Conservation (phyloP, 352 stramenopile species). For the Globisporangium cystogenes region DNA sequence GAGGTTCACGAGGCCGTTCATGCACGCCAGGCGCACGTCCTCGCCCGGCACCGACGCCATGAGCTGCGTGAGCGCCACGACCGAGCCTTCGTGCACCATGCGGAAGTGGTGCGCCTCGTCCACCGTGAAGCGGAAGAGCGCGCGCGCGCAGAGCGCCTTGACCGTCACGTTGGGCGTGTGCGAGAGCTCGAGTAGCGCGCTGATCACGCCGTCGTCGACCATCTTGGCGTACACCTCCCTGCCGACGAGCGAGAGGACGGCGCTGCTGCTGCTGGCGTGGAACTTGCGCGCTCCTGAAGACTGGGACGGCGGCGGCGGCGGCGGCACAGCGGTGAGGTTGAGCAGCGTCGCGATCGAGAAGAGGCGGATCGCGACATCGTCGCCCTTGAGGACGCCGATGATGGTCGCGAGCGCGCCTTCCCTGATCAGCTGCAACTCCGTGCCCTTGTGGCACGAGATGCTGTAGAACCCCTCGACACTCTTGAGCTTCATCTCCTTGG, state of each 20-base stretch:
- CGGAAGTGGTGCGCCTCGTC: constrained; percentile 73
- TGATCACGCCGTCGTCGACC: constrained; percentile 66
- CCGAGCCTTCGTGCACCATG: constrained; percentile 73
- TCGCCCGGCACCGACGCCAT: constrained; percentile 42
- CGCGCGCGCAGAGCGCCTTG: constrained; percentile 63
- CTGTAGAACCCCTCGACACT: constrained; percentile 74
- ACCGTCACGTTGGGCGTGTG: constrained; percentile 57
- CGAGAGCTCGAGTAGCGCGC: constrained; percentile 52
- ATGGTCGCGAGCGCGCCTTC: constrained; percentile 63
- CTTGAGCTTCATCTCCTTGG: constrained; percentile 71
- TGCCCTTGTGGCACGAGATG: constrained; percentile 69
- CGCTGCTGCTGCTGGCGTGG: neutral
- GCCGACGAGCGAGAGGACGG: constrained; percentile 19
- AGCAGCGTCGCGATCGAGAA: constrained; percentile 68
- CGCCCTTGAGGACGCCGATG: constrained; percentile 53
- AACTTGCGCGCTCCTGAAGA: neutral
- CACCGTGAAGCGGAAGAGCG: constrained; percentile 64
- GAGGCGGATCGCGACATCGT: constrained; percentile 58
- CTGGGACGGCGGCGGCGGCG: constrained; percentile 2
- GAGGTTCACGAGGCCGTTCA: constrained; percentile 72
- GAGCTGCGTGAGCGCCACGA: constrained; percentile 58
- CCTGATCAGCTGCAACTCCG: constrained; percentile 64
- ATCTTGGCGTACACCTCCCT: constrained; percentile 60
- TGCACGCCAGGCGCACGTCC: constrained; percentile 51
- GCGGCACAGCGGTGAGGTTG: constrained; percentile 43